Percentiles rank a stretch among this genome's conserved stretches.
Evolutionary conservation across 352 stramenopile species (phyloP).

Genomic region (Elongisporangium senticosum): DNA sequence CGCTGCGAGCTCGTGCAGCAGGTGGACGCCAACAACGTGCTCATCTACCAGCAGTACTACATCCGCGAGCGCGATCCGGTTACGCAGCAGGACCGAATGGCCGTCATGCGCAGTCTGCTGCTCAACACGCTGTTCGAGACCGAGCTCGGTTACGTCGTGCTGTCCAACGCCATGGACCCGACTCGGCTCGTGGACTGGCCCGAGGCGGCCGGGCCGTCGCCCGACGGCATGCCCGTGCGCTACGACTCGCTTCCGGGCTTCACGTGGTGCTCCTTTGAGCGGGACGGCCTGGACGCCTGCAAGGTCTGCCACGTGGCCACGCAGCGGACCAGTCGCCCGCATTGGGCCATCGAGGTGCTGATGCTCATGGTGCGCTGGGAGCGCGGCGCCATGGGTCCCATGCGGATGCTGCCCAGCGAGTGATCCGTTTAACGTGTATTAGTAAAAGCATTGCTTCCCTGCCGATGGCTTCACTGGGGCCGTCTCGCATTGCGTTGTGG

Average conservation of each 20-base stretch:
- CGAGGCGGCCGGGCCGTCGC: background rate
- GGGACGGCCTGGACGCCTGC: conserved; percentile 12
- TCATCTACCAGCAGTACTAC: conserved; percentile 3
- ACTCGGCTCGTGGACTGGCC: background rate
- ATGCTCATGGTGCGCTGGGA: conserved; percentile 40
- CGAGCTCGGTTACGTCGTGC: background rate
- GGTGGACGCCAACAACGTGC: conserved; percentile 6
- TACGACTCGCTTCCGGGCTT: background rate
- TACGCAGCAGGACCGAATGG: background rate
- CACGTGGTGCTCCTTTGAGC: background rate
- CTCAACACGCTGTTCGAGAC: background rate
- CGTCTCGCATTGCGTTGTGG: too few relatives aligned
- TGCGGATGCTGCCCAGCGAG: conserved; percentile 24
- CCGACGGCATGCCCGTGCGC: background rate
- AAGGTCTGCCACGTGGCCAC: conserved; percentile 24
- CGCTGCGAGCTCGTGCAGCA: conserved; percentile 6
- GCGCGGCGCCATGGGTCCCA: conserved; percentile 26
- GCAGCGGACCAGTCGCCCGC: conserved; percentile 30
- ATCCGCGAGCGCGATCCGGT: background rate
- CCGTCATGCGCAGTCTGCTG: background rate
- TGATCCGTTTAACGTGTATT: background rate
- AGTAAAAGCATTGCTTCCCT: background rate
- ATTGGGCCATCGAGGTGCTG: conserved; percentile 49
- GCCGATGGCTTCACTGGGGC: background rate
- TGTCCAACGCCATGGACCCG: background rate